Evolutionary conservation across 805 yeast genomes (phyloP).

Genomic region (Blastobotrys attinorum): DNA sequence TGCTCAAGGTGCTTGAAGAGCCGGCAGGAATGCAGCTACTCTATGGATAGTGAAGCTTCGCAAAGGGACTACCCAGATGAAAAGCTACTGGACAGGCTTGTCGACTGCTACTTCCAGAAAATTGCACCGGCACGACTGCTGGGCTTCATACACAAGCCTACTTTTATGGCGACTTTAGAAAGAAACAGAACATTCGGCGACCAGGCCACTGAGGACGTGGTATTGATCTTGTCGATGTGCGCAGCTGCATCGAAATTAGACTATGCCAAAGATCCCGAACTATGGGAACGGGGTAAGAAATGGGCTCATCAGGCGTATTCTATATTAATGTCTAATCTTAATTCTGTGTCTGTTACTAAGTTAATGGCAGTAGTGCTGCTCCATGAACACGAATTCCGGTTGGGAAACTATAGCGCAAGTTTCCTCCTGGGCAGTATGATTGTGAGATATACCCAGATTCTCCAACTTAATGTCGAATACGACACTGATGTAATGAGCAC

Average conservation of each 20-base stretch:
- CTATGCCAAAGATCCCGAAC: neutral
- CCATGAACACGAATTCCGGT: slow-evolving; percentile 9
- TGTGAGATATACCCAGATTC: slow-evolving; percentile 10
- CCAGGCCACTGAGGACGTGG: slow-evolving; percentile 2
- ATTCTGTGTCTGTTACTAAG: neutral
- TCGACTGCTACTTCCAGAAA: neutral
- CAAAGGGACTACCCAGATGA: neutral
- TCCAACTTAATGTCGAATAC: slow-evolving; percentile 13
- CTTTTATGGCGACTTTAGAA: neutral
- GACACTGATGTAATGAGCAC: too few species aligned
- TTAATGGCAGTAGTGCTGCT: slow-evolving; percentile 8
- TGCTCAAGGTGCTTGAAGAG: neutral
- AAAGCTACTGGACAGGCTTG: neutral
- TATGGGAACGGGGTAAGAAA: neutral
- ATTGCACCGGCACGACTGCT: neutral
- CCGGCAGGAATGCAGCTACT: slow-evolving; percentile 1
- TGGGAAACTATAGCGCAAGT: slow-evolving; percentile 9
- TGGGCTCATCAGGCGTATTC: neutral
- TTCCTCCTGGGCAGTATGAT: slow-evolving; percentile 9
- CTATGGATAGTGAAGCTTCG: neutral
- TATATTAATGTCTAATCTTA: neutral
- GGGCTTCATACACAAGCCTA: slow-evolving; percentile 1
- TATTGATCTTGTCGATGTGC: neutral
- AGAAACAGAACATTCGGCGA: neutral
- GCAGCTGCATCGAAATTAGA: slow-evolving; percentile 1